Evolutionary conservation across 371 early-diverging fungal genomes (phyloP).

Genomic region (Rhizomucor pusillus): DNA sequence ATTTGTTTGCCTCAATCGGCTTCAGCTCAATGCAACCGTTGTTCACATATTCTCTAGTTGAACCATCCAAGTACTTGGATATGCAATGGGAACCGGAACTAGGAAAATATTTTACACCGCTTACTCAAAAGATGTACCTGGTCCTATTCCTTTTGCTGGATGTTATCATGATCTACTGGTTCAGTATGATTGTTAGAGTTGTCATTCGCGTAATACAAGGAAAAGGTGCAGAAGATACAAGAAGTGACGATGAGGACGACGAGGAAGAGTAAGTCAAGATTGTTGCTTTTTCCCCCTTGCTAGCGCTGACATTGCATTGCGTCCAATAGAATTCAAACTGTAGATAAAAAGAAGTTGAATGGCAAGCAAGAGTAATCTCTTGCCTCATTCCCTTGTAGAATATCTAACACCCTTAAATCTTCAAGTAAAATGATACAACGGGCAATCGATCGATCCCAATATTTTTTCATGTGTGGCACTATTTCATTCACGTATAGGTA

Average conservation of each 20-base stretch:
- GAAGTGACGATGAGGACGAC: constrained; percentile 68
- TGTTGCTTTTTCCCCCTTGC: no score
- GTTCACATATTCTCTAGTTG: constrained; percentile 19
- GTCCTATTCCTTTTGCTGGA: constrained; percentile 60
- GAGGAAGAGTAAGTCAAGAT: constrained; percentile 32
- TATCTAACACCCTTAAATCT: no score
- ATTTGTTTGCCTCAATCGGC: no score
- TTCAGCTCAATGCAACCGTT: constrained; percentile 1
- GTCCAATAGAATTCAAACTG: background rate
- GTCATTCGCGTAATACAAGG: constrained; percentile 63
- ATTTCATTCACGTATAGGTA: no score
- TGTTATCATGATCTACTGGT: constrained; percentile 75
- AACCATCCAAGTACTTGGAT: constrained; percentile 46
- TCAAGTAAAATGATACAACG: no score
- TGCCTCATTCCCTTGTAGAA: no score
- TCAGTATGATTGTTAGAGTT: constrained; percentile 68
- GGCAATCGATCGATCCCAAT: no score
- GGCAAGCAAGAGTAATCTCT: no score
- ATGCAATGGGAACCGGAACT: constrained; percentile 67
- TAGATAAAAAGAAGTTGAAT: background rate
- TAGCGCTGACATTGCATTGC: background rate
- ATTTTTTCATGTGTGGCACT: no score
- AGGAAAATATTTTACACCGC: constrained; percentile 57
- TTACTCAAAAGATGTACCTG: constrained; percentile 54
- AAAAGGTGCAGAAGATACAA: constrained; percentile 67